Evolutionary conservation across 2,329 filamentous ascomycete species (phyloP), one percentile per base, ranked within the genome.

Genomic region (Ophiostoma angusticollis): DNA sequence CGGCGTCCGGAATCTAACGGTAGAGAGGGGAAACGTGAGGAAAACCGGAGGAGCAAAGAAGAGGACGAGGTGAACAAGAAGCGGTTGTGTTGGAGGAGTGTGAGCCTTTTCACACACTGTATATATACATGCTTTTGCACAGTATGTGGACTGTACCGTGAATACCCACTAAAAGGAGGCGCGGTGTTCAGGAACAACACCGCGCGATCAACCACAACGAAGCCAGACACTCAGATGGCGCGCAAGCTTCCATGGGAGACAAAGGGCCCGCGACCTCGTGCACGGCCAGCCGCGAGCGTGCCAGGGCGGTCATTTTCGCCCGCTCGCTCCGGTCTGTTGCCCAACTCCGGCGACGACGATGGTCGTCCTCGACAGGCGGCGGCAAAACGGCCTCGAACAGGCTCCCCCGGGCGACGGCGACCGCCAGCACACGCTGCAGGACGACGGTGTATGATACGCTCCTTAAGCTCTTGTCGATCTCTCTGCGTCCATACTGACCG

Each of bases 171-270:
- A n/a, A n/a, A n/a, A n/a, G n/a, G n/a, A n/a, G n/a, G n/a, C n/a
- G n/a, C n/a, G n/a, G n/a, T n/a, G n/a, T n/a, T n/a, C n/a, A n/a
- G n/a, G n/a, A n/a, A n/a, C n/a, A n/a, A n/a, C n/a, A n/a, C 19
- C 12, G 8, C 23, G 9, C 23, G 14, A 19, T n/a, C 16, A 7
- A 14, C 32, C 8, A 17, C 32, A 9, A 34, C 32, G 2, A 4
- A 24, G 14, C 21, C 35, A 4, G 13, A 24, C n/a, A 11, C n/a
- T n/a, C n/a, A n/a, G n/a, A 50, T 50, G 48, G 45, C 42, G 4
- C 48, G 48, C 19, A 47, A 46, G 27, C 42, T 50, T 4, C 48
- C 48, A 7, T 50, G 48, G 48, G 40, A 43, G 25, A 35, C 43
- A 13, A 28, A 14, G 4, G 22, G 21, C 9, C 14, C n/a, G 14